These are phyloP conservation scores for Phyllosticta capitalensis DNA, from an alignment of 2,329 filamentous ascomycete species.

Conservation along the genomic window DNA sequence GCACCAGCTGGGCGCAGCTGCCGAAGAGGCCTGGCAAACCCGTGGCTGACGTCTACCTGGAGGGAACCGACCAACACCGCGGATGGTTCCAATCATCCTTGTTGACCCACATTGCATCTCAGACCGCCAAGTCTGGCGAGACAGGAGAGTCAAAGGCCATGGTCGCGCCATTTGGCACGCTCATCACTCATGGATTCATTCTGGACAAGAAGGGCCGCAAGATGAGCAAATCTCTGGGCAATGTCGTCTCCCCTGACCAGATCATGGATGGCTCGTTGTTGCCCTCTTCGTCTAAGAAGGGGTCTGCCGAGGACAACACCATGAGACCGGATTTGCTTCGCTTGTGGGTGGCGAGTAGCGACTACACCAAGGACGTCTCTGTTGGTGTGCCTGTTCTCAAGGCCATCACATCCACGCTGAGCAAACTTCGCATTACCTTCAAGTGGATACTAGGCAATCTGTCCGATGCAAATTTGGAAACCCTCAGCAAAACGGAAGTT, in stretches of 20 bases:
- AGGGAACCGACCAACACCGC: slow-evolving; percentile 91
- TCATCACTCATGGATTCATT: slow-evolving; percentile 95
- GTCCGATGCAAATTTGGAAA: slow-evolving; percentile 30
- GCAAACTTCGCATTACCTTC: slow-evolving; percentile 82
- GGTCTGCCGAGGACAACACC: slow-evolving; percentile 29
- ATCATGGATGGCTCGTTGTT: slow-evolving; percentile 79
- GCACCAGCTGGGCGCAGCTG: slow-evolving; percentile 70
- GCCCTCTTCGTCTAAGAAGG: slow-evolving; percentile 43
- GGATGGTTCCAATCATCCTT: slow-evolving; percentile 98
- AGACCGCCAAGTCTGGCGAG: slow-evolving; percentile 23
- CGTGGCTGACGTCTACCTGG: slow-evolving; percentile 76
- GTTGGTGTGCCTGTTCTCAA: slow-evolving; percentile 71
- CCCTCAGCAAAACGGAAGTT: slow-evolving; percentile 15
- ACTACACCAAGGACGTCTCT: slow-evolving; percentile 81
- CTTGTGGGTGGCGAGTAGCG: slow-evolving; percentile 82
- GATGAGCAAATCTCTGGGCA: slow-evolving; percentile 97
- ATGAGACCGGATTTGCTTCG: slow-evolving; percentile 81
- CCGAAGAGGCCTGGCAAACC: slow-evolving; percentile 27
- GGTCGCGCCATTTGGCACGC: slow-evolving; percentile 66
- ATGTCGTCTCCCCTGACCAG: slow-evolving; percentile 68
- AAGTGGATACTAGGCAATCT: slow-evolving; percentile 78
- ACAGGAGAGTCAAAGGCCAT: slow-evolving; percentile 19
- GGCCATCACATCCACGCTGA: slow-evolving; percentile 63
- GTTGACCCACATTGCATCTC: slow-evolving; percentile 68
- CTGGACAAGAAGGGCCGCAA: slow-evolving; percentile 86